Conservation (phyloP, 331 rosid genomes). For the Cucumis variabilis region DNA sequence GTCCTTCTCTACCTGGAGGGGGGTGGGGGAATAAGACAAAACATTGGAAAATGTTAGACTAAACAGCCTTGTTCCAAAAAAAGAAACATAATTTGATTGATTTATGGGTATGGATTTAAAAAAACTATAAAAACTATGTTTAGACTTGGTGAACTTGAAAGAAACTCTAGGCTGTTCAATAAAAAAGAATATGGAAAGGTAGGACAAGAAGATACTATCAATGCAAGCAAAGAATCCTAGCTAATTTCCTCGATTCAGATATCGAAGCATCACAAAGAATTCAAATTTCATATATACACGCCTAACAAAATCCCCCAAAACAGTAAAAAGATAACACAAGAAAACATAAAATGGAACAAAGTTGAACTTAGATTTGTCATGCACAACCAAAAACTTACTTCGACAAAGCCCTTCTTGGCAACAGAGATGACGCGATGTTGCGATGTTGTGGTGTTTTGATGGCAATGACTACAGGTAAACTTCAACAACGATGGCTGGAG, state of each 20-base stretch:
- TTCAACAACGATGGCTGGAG: no score
- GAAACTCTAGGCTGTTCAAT: slow-evolving; percentile 1
- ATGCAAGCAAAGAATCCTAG: not conserved
- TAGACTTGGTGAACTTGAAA: not conserved
- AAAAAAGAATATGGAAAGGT: not conserved
- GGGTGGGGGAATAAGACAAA: no score
- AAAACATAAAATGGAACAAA: not conserved
- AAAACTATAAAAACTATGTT: not conserved
- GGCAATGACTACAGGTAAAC: no score
- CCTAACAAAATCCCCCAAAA: slow-evolving; percentile 3
- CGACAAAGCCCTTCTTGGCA: no score
- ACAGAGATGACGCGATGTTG: no score
- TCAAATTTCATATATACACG: not conserved
- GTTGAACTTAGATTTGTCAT: not conserved
- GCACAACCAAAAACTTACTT: slow-evolving; percentile 48
- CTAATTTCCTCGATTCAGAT: not conserved
- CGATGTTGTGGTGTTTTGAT: no score
- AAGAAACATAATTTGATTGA: not conserved
- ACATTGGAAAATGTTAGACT: no score
- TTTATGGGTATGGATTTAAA: not conserved
- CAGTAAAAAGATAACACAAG: not conserved
- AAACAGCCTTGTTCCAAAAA: not conserved
- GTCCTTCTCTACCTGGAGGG: no score
- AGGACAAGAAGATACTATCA: not conserved
- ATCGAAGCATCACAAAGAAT: not conserved